These are phyloP conservation scores for Coniochaeta sp. DNA, from an alignment of 2,329 filamentous ascomycete species.

Conservation along the genomic window DNA sequence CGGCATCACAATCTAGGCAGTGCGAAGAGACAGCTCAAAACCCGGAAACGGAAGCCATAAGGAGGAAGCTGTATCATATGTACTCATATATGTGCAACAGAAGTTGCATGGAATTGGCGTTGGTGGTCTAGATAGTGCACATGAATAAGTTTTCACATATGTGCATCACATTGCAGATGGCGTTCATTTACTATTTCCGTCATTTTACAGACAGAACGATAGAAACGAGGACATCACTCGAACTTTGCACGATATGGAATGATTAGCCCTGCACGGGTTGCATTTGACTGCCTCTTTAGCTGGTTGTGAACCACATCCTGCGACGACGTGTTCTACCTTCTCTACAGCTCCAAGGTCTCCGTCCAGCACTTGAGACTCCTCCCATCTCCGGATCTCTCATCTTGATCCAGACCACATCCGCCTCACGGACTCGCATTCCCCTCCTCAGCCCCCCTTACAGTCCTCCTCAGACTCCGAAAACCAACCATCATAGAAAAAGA, in stretches of 20 bases:
- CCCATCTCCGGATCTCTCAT: neutral
- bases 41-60: constrained; percentile 4
- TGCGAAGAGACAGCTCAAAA: neutral
- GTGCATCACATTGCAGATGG: no score
- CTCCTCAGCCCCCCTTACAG: neutral
- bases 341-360: neutral
- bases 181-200: no score
- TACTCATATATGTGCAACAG: neutral
- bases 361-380: neutral
- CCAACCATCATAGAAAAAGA: neutral
- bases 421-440: neutral
- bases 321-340: neutral
- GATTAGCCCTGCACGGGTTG: neutral
- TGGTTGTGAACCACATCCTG: neutral
- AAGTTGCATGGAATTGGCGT: neutral
- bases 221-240: no score
- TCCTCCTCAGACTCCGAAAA: neutral
- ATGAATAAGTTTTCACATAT: neutral
- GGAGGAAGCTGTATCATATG: neutral
- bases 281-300: neutral
- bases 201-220: no score
- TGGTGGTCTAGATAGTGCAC: neutral
- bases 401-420: neutral
- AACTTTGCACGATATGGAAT: no score
- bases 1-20: no score